Evolutionary conservation across 2,329 filamentous ascomycete species (phyloP), one percentile per base, ranked within the genome.

Genomic region (Colletotrichum truncatum): DNA sequence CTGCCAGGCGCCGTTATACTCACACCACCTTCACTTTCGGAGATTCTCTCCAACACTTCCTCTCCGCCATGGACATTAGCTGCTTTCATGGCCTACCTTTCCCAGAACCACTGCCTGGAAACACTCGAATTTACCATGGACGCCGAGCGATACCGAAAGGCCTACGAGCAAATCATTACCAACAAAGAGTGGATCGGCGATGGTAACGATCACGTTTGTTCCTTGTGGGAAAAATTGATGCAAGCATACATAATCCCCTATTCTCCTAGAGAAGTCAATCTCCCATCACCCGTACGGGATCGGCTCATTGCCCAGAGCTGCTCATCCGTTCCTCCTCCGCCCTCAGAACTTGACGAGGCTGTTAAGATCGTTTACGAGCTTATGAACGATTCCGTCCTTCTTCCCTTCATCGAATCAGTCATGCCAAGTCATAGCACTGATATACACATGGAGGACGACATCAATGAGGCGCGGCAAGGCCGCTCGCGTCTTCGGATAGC

Each of bases 101-200:
- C 95, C 1, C 94, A 97, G 74, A 98, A 98, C 73, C 95, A 98
- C 79, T 99, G 96, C 75, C 83, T 98, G 69, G 96, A 99, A 78
- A 98, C 94, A 1, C 84, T 99, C 38, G 96, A 98, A 75, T 99
- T 99, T 77, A 97, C 94, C 39, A 91, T 98, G 85, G 96, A 98
- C 76, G 92, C 95, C 21, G 92, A 94, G 63, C 88, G 93, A 66
- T 99, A 98, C 76, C 87, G 89, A 55, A 80, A 87, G 63, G 87
- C 87, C 59, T 82, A 87, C 70, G 73, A 77, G 23, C 80, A 86
- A 64, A 75, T 82, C 36, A 73, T 78, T 16, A 70, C 73, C 45
- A 80, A 81, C 14, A 77, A 81, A 65, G 81, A 76, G 72, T 82
- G 73, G 73, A 77, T 72, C 1, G 72, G 74, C 8, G 79, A 84